Conservation (phyloP, 2,329 filamentous ascomycete species). For the Trichoderma sp. region DNA sequence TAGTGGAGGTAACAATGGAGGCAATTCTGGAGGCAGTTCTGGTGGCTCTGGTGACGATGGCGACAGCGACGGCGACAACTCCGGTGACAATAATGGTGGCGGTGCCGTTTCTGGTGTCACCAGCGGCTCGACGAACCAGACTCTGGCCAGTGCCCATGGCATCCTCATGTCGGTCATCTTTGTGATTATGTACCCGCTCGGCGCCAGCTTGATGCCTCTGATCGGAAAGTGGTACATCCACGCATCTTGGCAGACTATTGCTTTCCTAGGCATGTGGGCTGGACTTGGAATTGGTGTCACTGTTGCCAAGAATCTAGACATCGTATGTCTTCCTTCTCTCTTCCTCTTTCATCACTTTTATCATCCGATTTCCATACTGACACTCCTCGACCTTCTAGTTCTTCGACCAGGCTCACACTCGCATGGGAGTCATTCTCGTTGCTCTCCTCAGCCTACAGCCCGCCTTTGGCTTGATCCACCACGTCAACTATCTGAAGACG, state of each 20-base stretch:
- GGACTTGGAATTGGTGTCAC: slow-evolving; percentile 57
- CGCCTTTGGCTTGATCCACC: slow-evolving; percentile 55
- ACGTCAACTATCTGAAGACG: slow-evolving; percentile 49
- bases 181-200: slow-evolving; percentile 57
- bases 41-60: slow-evolving; percentile 7
- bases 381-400: slow-evolving; percentile 39
- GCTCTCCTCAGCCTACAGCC: slow-evolving; percentile 56
- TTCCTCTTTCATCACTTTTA: neutral
- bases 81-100: neutral
- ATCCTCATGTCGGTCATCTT: slow-evolving; percentile 60
- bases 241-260: slow-evolving; percentile 51
- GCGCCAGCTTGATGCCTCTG: slow-evolving; percentile 58
- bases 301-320: slow-evolving; percentile 38
- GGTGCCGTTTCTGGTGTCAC: slow-evolving; percentile 17
- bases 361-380: neutral
- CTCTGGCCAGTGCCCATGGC: slow-evolving; percentile 48
- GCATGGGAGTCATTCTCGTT: slow-evolving; percentile 54
- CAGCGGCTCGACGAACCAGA: slow-evolving; percentile 25
- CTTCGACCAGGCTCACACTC: slow-evolving; percentile 51
- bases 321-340: slow-evolving; percentile 38
- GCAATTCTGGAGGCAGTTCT: neutral
- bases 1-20: slow-evolving; percentile 4
- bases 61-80: neutral
- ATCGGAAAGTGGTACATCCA: slow-evolving; percentile 58
- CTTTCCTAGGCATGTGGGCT: slow-evolving; percentile 56